Evolutionary conservation across 1,284 basidiomycete species (phyloP).

Genomic region (Tilletiaria anomala): DNA sequence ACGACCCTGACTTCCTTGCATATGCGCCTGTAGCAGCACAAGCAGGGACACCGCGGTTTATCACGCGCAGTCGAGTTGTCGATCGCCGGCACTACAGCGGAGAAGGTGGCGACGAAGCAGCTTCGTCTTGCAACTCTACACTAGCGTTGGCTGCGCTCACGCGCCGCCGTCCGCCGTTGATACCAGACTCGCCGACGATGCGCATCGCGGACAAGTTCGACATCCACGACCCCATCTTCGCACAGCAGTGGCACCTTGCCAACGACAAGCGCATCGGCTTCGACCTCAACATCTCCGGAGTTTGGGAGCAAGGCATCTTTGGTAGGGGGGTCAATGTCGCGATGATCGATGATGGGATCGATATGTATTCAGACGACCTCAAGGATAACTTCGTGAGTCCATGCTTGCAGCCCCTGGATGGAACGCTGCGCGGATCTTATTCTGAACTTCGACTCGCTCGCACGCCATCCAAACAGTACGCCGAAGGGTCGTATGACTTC

Average conservation of each 20-base stretch:
- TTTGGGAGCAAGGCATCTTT: conserved; percentile 73
- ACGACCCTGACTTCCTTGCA: not conserved
- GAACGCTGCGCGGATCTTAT: no score
- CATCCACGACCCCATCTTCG: conserved; percentile 74
- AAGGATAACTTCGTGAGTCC: conserved; percentile 71
- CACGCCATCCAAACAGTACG: conserved; percentile 50
- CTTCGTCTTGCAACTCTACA: not conserved
- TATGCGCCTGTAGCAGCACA: no score
- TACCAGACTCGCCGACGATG: conserved; percentile 9
- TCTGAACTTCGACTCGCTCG: conserved; percentile 10
- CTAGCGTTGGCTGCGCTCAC: not conserved
- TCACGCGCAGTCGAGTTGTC: no score
- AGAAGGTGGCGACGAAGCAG: no score
- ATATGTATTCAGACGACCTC: conserved; percentile 74
- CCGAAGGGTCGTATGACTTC: conserved; percentile 85
- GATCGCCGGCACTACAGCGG: no score
- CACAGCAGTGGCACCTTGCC: conserved; percentile 69
- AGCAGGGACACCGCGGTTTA: no score
- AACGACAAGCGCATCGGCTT: conserved; percentile 42
- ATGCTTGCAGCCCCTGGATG: no score
- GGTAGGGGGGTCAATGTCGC: conserved; percentile 76
- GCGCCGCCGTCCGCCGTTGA: conserved; percentile 9
- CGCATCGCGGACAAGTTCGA: conserved; percentile 43
- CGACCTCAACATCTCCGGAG: conserved; percentile 68
- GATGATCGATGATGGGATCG: conserved; percentile 89